Conservation (phyloP, 208 protist genomes). For the Strigomonas culicis region DNA sequence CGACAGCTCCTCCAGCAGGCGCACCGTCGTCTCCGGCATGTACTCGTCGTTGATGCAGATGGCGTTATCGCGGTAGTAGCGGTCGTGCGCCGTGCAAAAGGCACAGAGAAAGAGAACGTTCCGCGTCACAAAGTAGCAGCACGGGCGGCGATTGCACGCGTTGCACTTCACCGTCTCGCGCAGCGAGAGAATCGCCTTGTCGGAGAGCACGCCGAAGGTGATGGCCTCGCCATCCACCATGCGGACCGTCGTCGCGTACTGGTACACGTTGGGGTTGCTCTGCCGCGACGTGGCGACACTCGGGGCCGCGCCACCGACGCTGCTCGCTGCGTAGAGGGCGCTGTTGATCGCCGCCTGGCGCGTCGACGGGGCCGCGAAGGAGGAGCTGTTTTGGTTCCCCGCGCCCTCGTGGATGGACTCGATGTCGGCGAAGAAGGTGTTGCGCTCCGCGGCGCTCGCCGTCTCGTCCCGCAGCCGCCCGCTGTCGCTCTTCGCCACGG, state of each 20-base stretch:
- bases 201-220: slow-evolving; percentile 22
- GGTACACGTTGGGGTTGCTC: neutral
- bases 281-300: neutral
- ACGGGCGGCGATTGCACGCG: slow-evolving; percentile 50
- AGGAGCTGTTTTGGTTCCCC: neutral
- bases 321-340: neutral
- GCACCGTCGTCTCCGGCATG: slow-evolving; percentile 37
- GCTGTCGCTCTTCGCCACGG: neutral
- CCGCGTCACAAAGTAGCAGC: slow-evolving; percentile 56
- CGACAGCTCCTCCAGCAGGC: slow-evolving; percentile 47
- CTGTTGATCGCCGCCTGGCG: neutral
- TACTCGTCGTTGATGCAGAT: slow-evolving; percentile 84
- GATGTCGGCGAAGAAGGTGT: neutral
- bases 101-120: slow-evolving; percentile 73
- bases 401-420: neutral
- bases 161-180: slow-evolving; percentile 50
- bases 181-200: slow-evolving; percentile 40
- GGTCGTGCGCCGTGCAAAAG: slow-evolving; percentile 74
- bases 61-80: slow-evolving; percentile 75
- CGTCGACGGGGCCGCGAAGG: neutral
- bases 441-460: slow-evolving; percentile 1
- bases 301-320: neutral
- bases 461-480: slow-evolving; percentile 1
- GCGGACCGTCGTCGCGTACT: neutral
- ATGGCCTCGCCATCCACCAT: neutral